Evolutionary conservation across 306 rosid species (phyloP).

Genomic region (Vigna mungo): DNA sequence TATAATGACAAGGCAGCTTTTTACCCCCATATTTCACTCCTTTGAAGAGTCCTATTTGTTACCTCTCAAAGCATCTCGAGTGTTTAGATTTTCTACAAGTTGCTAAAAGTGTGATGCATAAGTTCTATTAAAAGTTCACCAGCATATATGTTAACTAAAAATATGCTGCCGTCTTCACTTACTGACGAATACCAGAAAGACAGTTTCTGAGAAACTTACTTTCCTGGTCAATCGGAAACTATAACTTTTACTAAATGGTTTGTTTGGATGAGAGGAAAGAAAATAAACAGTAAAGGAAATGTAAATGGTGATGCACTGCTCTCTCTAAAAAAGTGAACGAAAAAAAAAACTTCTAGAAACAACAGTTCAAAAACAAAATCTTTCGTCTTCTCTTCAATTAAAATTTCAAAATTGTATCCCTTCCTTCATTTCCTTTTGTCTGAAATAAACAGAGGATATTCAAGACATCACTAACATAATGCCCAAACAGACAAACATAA

Average conservation of each 20-base stretch:
- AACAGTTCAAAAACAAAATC: not conserved
- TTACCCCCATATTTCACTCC: constrained; percentile 14
- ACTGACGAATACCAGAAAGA: not conserved
- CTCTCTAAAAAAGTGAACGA: not conserved
- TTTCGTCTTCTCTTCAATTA: not conserved
- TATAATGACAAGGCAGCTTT: constrained; percentile 2
- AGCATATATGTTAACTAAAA: not conserved
- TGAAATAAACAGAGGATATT: not conserved
- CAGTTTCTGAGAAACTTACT: not conserved
- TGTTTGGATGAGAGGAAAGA: not conserved
- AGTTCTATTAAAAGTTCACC: not conserved
- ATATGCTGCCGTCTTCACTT: not conserved
- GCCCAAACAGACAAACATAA: constrained; percentile 18
- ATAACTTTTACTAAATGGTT: not conserved
- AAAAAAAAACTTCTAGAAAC: not conserved
- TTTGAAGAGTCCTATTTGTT: not conserved
- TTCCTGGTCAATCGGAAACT: not conserved
- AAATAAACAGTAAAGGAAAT: not conserved
- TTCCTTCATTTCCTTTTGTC: not conserved
- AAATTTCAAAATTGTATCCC: not conserved
- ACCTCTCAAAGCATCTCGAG: constrained; percentile 8
- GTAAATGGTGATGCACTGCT: not conserved
- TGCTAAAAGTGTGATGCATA: not conserved
- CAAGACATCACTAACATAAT: constrained; percentile 12
- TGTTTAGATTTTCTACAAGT: not conserved